Percentiles rank a stretch among this genome's conserved stretches.
These are phyloP conservation scores for Prunus mira DNA, from an alignment of 306 rosid species.

Conservation along the genomic window DNA sequence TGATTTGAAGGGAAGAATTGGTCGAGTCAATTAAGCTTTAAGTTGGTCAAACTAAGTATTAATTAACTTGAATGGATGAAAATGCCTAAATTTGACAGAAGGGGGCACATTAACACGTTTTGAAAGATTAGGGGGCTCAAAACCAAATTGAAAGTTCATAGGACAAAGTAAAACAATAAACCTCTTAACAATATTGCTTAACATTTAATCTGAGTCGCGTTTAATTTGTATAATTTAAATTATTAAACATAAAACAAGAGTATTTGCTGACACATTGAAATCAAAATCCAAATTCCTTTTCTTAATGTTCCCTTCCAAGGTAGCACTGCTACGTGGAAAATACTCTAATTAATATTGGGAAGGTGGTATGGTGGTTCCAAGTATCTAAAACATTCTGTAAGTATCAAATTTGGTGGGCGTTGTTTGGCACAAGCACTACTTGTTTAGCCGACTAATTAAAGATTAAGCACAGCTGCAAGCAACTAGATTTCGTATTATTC, in stretches of 20 bases:
- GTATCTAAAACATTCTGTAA: slow-evolving; percentile 2
- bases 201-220: too few relatives aligned
- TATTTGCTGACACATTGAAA: neutral
- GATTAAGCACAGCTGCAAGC: neutral
- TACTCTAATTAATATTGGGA: neutral
- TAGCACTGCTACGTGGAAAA: slow-evolving; percentile 4
- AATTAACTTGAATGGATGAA: too few relatives aligned
- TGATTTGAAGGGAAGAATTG: too few relatives aligned
- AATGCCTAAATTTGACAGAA: too few relatives aligned
- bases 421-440: neutral
- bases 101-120: too few relatives aligned
- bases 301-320: neutral
- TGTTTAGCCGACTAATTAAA: neutral
- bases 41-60: too few relatives aligned
- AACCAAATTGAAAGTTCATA: too few relatives aligned
- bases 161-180: too few relatives aligned
- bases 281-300: neutral
- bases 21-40: too few relatives aligned
- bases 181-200: neutral
- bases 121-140: too few relatives aligned
- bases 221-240: too few relatives aligned
- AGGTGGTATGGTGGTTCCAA: neutral
- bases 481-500: neutral
- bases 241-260: too few relatives aligned
- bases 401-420: slow-evolving; percentile 11